Conservation (phyloP, 2,329 filamentous ascomycete species). For the Paraconiothyrium brasiliense region DNA sequence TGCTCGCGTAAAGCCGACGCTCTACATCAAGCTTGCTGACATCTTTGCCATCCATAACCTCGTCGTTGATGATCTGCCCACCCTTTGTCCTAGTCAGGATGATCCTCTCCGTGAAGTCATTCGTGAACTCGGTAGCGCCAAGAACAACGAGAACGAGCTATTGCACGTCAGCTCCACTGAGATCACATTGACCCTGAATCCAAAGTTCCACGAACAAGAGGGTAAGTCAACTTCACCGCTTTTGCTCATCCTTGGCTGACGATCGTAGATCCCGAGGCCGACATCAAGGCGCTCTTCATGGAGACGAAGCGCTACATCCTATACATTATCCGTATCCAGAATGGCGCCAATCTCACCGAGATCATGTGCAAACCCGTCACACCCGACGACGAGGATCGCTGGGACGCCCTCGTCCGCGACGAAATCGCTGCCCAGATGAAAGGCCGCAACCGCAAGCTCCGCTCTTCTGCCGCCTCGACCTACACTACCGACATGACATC, state of each 20-base stretch:
- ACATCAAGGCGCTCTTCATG: constrained; percentile 93
- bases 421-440: constrained; percentile 67
- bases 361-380: constrained; percentile 91
- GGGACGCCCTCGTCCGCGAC: constrained; percentile 81
- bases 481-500: constrained; percentile 65
- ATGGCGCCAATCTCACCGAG: constrained; percentile 89
- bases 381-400: constrained; percentile 87
- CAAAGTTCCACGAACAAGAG: constrained; percentile 87
- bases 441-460: constrained; percentile 67
- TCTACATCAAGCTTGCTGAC: constrained; percentile 99
- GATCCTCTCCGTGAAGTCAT: constrained; percentile 91
- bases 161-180: constrained; percentile 85
- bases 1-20: constrained; percentile 91
- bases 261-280: constrained; percentile 81
- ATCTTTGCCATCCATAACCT: constrained; percentile 96
- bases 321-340: constrained; percentile 97
- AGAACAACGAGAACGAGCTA: constrained; percentile 95
- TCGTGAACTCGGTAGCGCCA: constrained; percentile 92
- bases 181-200: constrained; percentile 88
- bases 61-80: constrained; percentile 78
- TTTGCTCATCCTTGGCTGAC: constrained; percentile 31
- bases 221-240: constrained; percentile 52
- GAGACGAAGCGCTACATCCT: constrained; percentile 97
- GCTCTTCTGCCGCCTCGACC: constrained; percentile 87
- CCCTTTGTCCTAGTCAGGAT: constrained; percentile 81